These are phyloP conservation scores for Geotrichum klebahnii DNA, from an alignment of 1,139 yeast species.

Conservation along the genomic window DNA sequence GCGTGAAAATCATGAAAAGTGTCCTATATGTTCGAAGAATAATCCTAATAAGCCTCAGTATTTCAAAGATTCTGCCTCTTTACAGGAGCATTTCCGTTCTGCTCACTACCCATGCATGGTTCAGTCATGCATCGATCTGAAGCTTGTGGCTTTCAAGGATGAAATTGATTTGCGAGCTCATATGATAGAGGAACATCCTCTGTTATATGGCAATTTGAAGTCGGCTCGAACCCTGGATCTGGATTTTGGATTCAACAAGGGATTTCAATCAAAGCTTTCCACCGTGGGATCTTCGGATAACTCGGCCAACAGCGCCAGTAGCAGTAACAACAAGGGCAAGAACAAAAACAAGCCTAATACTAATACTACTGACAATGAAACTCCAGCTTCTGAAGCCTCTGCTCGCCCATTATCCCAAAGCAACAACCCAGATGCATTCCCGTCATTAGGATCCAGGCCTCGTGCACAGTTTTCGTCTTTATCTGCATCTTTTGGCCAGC, in stretches of 20 bases:
- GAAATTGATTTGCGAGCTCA: conserved; percentile 86
- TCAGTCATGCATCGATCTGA: conserved; percentile 79
- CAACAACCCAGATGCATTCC: conserved; percentile 29
- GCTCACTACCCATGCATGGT: conserved; percentile 77
- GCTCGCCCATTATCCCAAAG: conserved; percentile 26
- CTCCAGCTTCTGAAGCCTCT: conserved; percentile 19
- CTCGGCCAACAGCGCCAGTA: too few species aligned
- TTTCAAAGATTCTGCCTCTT: conserved; percentile 67
- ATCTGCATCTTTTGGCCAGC: conserved; percentile 16
- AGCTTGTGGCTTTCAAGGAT: conserved; percentile 86
- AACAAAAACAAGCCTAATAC: conserved; percentile 24
- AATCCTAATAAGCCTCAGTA: conserved; percentile 63
- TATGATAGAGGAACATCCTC: conserved; percentile 78
- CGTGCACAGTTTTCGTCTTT: conserved; percentile 18
- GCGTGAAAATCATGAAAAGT: conserved; percentile 79
- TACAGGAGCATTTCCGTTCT: conserved; percentile 67
- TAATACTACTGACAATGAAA: conserved; percentile 24
- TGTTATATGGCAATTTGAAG: conserved; percentile 39
- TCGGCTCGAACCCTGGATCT: conserved; percentile 34
- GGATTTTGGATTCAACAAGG: conserved; percentile 33
- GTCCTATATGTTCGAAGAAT: conserved; percentile 78
- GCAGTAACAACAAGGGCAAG: conserved; percentile 7
- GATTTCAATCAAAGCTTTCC: conserved; percentile 66
- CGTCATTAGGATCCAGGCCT: conserved; percentile 29
- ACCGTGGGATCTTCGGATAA: conserved; percentile 39